Evolutionary conservation across 768 basidiomycete genomes (phyloP), one percentile per base, ranked within the genome.

Genomic region (Asterophora lycoperdoides): DNA sequence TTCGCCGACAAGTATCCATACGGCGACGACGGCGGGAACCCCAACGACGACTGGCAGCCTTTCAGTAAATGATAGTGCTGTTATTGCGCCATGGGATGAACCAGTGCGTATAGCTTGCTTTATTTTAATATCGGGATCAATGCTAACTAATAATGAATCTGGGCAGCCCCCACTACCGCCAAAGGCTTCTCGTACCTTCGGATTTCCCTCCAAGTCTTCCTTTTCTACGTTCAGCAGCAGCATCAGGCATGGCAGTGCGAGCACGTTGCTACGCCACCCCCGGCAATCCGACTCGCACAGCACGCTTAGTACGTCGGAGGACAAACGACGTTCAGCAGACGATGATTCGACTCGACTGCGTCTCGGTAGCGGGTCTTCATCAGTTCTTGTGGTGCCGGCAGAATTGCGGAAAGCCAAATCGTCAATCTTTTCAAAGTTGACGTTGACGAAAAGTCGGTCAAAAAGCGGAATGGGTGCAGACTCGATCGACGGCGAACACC

Each of bases 331-430:
- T 17, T 70, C 69, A 8, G 63, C 63, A 19, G 69, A 69, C 33
- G 63, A 64, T 48, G 57, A 51, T 35, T 60, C 55, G 14, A 60
- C 62, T 11, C 58, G 60, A 38, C 60, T 49, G 32, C 51, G 55
- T 3, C 46, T 63, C 9, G 56, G 61, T 35, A 68, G 64, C 44
- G 60, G 60, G n/a, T 62, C 66, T 2, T 60, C 61, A 8, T 58
- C 66, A 15, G 29, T 32, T 18, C 44, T 53, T 1, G 53, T 44
- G 1, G 14, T 51, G 1, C 50, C 50, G 3, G 6, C 43, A 4
- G 44, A 74, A 44, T 59, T 71, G 7, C 75, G 75, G 43, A 82
- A 73, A 62, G 61, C 69, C 29, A 83, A 78, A 63, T 68, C 75
- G 8, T 77, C 76, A 13, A 61, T 79, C 36, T 64, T 78, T 47